Conservation (phyloP, 306 rosid genomes). For the Sphenostylis stenocarpa region DNA sequence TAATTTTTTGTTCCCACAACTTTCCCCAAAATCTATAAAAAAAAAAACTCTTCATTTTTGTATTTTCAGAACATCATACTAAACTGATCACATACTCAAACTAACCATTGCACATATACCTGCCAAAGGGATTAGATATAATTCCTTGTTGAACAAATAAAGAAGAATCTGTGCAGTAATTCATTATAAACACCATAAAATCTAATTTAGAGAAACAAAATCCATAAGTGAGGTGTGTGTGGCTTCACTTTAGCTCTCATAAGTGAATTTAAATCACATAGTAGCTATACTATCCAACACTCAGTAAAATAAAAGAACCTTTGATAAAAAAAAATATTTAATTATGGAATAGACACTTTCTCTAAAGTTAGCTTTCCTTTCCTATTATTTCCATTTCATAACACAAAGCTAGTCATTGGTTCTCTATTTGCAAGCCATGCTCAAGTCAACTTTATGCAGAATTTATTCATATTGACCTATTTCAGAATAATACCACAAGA, state of each 20-base stretch:
- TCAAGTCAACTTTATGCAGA: background rate
- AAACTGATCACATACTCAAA: constrained; percentile 9
- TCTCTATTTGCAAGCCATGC: background rate
- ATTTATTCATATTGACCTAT: no score
- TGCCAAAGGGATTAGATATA: background rate
- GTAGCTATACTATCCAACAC: background rate
- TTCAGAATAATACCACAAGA: no score
- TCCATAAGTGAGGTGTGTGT: no score
- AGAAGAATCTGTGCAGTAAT: background rate
- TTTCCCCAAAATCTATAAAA: constrained; percentile 6
- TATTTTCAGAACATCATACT: background rate
- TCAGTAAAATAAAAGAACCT: no score
- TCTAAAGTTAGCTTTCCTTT: background rate
- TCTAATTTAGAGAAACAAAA: constrained; percentile 4
- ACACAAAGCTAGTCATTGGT: background rate
- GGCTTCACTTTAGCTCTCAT: constrained; percentile 29
- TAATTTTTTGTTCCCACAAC: background rate
- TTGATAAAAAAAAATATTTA: background rate
- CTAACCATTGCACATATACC: background rate
- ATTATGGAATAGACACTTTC: background rate
- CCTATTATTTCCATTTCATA: background rate
- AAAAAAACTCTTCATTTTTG: no score
- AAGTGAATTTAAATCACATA: constrained; percentile 42
- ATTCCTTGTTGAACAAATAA: constrained; percentile 10
- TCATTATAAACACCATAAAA: constrained; percentile 13